Percentiles rank a stretch among this genome's conserved stretches.
Evolutionary conservation across 1,139 yeast species (phyloP).

Genomic region (Lodderomyces beijingensis): DNA sequence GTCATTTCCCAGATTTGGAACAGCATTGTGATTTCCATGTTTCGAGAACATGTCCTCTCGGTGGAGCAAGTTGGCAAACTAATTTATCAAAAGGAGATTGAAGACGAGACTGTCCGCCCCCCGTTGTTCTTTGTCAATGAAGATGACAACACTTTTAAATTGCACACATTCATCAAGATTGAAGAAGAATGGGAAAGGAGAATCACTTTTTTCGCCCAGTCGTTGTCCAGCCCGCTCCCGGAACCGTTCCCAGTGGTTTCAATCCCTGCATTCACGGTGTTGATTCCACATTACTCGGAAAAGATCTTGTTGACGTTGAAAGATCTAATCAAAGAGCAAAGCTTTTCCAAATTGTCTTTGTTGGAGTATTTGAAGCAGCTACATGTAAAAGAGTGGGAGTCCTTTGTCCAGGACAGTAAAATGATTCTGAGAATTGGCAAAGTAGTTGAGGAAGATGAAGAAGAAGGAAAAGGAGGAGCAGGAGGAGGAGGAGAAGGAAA

Average conservation of each 20-base stretch:
- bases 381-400: conserved; percentile 71
- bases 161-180: conserved; percentile 39
- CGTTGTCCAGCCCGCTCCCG: conserved; percentile 71
- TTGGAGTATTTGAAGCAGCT: conserved; percentile 71
- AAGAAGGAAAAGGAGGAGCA: conserved; percentile 3
- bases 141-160: conserved; percentile 49
- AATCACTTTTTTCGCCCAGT: conserved; percentile 83
- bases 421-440: conserved; percentile 19
- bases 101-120: conserved; percentile 40
- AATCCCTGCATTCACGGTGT: conserved; percentile 81
- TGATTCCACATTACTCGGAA: conserved; percentile 83
- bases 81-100: conserved; percentile 42
- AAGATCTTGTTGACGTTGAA: conserved; percentile 60
- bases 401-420: conserved; percentile 65
- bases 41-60: conserved; percentile 72
- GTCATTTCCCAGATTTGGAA: conserved; percentile 77
- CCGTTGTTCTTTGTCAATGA: conserved; percentile 74
- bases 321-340: conserved; percentile 63
- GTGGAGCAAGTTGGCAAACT: conserved; percentile 62
- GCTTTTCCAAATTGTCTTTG: conserved; percentile 57
- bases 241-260: conserved; percentile 67
- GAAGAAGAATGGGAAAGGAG: conserved; percentile 79
- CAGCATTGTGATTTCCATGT: conserved; percentile 69
- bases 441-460: neutral
- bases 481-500: conserved; percentile 7